A percentile compares a stretch with the other conserved stretches of the same genome.
Evolutionary conservation across 2,329 filamentous ascomycete genomes (phyloP).

Genomic region (Mycosphaerella arachidis): DNA sequence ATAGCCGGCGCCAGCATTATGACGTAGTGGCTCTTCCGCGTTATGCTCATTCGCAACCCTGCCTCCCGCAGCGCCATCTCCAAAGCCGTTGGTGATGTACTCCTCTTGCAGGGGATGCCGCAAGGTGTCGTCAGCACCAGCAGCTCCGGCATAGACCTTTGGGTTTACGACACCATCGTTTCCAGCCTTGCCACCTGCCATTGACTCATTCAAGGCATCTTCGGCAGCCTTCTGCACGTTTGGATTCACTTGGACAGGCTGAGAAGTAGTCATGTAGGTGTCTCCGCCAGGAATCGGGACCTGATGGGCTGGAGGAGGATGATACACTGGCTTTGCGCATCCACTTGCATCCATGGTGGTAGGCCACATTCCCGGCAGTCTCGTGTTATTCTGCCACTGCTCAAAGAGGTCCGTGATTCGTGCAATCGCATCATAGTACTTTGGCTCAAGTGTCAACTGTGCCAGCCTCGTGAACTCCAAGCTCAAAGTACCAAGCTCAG

Average conservation of each 20-base stretch:
- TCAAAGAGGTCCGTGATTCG: slow-evolving; percentile 78
- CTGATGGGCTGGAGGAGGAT: slow-evolving; percentile 11
- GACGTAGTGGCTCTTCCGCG: slow-evolving; percentile 4
- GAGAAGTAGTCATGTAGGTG: slow-evolving; percentile 19
- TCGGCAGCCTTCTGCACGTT: slow-evolving; percentile 11
- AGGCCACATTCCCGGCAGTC: slow-evolving; percentile 76
- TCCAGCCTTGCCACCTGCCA: slow-evolving; percentile 1
- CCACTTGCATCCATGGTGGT: slow-evolving; percentile 72
- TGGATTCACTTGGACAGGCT: slow-evolving; percentile 12
- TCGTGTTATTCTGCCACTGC: slow-evolving; percentile 66
- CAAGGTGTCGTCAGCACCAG: not conserved
- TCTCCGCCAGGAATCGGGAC: slow-evolving; percentile 21
- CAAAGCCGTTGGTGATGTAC: not conserved
- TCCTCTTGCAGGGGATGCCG: slow-evolving; percentile 4
- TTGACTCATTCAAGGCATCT: slow-evolving; percentile 6
- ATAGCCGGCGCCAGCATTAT: not conserved
- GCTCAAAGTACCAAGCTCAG: slow-evolving; percentile 71
- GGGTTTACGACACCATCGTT: slow-evolving; percentile 1
- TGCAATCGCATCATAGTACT: slow-evolving; percentile 86
- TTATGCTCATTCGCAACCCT: slow-evolving; percentile 1
- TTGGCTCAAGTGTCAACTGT: slow-evolving; percentile 73
- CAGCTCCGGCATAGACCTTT: not conserved
- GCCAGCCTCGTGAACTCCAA: slow-evolving; percentile 87
- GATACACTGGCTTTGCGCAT: slow-evolving; percentile 53
- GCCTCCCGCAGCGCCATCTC: not conserved